A percentile compares a stretch with the other conserved stretches of the same genome.
These are phyloP conservation scores for Echites panduratus DNA, from an alignment of 257 asterid genomes.

Conservation along the genomic window DNA sequence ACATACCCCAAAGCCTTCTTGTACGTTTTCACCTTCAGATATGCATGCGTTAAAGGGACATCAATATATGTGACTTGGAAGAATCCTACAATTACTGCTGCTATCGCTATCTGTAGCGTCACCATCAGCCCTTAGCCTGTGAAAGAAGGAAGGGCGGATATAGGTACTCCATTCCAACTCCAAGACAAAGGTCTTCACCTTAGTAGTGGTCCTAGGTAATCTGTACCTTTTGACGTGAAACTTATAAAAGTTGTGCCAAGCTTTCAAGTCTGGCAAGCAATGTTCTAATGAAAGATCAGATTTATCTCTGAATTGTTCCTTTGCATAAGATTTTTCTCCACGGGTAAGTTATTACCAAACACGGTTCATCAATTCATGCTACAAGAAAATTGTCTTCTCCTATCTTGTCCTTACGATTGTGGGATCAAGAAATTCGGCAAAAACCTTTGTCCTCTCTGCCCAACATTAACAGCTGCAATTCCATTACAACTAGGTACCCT, in stretches of 20 bases:
- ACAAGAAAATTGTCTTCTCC: slow-evolving; percentile 3
- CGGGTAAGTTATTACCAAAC: slow-evolving; percentile 7
- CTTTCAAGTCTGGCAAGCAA: slow-evolving; percentile 16
- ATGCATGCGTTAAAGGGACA: background rate
- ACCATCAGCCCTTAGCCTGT: background rate
- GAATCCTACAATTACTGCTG: background rate
- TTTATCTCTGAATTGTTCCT: slow-evolving; percentile 5
- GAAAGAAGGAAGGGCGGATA: background rate
- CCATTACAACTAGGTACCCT: background rate
- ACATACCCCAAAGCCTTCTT: background rate
- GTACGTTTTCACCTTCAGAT: background rate
- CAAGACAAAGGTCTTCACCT: slow-evolving; percentile 11
- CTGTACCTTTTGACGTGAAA: slow-evolving; percentile 8
- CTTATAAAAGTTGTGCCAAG: background rate
- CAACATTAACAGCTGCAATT: background rate
- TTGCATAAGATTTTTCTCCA: background rate
- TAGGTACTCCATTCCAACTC: background rate
- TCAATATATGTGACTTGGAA: background rate
- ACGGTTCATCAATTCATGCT: slow-evolving; percentile 11
- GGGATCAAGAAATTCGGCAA: background rate
- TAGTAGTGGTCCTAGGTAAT: slow-evolving; percentile 16
- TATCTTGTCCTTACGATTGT: background rate
- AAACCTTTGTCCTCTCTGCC: background rate
- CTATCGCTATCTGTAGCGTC: slow-evolving; percentile 10
- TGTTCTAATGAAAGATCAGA: slow-evolving; percentile 2